Percentiles rank a stretch among this genome's conserved stretches.
Conservation (phyloP, 257 asterid genomes). For the Solanum lycopersicoides region DNA sequence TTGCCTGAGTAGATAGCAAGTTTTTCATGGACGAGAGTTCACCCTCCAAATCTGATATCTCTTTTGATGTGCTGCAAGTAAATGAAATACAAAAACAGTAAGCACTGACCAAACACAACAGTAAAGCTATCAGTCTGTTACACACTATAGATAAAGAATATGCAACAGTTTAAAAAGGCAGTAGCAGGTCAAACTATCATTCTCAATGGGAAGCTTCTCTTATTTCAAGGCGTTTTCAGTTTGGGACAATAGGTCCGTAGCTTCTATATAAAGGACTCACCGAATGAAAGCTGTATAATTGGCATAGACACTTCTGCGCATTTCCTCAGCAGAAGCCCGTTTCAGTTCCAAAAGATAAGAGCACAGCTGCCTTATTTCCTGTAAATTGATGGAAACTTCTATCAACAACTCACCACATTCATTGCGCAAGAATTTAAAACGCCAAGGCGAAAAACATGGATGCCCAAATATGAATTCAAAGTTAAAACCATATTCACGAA, state of each 20-base stretch:
- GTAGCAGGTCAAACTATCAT: background rate
- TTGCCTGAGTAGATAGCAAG: slow-evolving; percentile 92
- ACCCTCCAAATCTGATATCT: slow-evolving; percentile 97
- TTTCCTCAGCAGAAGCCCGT: slow-evolving; percentile 97
- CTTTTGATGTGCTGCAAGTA: slow-evolving; percentile 83
- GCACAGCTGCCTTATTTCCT: slow-evolving; percentile 96
- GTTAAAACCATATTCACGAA: background rate
- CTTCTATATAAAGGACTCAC: slow-evolving; percentile 31
- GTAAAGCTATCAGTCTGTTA: background rate
- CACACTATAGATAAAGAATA: background rate
- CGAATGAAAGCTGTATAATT: slow-evolving; percentile 95
- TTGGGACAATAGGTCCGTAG: background rate
- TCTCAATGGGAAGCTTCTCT: background rate
- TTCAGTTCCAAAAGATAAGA: slow-evolving; percentile 88
- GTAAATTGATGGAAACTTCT: slow-evolving; percentile 8
- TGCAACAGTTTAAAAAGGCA: background rate
- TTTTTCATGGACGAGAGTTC: slow-evolving; percentile 97
- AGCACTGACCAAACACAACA: background rate
- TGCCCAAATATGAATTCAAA: background rate
- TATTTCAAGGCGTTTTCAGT: background rate
- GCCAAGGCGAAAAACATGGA: background rate
- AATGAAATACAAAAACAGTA: background rate
- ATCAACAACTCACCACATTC: background rate
- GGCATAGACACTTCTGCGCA: slow-evolving; percentile 97
- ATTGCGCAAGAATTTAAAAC: background rate